phyloP scores from a whole-genome alignment of 129 eudicot species.

The Lactuca saligna region DNA sequence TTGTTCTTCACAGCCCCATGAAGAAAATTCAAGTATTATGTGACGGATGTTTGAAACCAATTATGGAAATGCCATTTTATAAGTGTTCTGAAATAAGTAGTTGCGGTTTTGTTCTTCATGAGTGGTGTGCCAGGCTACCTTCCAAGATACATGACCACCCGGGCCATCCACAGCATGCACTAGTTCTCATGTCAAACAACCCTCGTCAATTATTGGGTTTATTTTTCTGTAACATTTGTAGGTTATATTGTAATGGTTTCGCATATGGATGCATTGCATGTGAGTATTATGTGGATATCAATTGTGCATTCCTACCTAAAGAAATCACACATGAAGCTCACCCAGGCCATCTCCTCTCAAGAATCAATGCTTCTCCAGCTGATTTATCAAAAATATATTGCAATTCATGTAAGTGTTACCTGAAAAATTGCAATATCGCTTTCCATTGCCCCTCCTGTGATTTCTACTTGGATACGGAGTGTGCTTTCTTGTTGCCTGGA shows the following conservation, averaged over 20 bases:
- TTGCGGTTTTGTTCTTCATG: conserved; percentile 12
- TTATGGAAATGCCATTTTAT: conserved; percentile 6
- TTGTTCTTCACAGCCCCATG: conserved; percentile 11
- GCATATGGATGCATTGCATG: conserved; percentile 14
- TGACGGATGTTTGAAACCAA: conserved; percentile 19
- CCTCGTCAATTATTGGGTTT: background rate
- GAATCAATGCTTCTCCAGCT: background rate
- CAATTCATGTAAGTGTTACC: background rate
- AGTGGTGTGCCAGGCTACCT: conserved; percentile 20
- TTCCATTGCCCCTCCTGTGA: conserved; percentile 2
- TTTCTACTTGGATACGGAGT: background rate
- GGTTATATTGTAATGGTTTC: background rate
- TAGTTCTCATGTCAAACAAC: background rate
- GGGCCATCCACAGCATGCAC: conserved; percentile 4
- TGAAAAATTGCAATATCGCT: background rate
- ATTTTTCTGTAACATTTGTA: background rate
- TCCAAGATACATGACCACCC: background rate
- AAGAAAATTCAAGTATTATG: conserved; percentile 12
- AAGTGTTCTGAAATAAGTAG: background rate
- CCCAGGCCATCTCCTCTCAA: background rate
- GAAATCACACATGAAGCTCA: too few species aligned
- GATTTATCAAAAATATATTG: background rate
- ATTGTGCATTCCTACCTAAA: too few species aligned
- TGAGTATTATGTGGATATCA: background rate
- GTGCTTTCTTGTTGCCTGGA: conserved; percentile 1